Conservation (phyloP, 139 green algal genomes). For the Microglena sp. region DNA sequence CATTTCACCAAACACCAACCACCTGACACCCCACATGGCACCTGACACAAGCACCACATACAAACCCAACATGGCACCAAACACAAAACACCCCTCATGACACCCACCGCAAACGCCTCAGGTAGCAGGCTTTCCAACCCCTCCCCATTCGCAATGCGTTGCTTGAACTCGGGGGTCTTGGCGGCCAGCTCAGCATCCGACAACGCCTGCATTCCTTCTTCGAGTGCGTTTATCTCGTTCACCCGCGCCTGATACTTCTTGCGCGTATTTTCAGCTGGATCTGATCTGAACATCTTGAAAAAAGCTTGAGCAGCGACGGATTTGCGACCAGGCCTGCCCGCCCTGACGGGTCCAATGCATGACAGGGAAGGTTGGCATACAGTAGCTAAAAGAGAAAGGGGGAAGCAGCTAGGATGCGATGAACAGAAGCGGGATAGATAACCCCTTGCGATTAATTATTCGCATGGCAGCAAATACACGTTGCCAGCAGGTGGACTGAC, state of each 20-base stretch:
- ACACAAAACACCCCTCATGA: too few relatives aligned
- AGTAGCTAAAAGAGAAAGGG: too few relatives aligned
- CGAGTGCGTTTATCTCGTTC: constrained; percentile 80
- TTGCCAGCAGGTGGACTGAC: too few relatives aligned
- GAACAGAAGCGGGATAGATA: too few relatives aligned
- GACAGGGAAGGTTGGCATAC: too few relatives aligned
- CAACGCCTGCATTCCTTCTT: constrained; percentile 61
- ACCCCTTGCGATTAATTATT: too few relatives aligned
- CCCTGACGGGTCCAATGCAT: too few relatives aligned
- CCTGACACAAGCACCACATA: background rate
- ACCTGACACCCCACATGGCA: background rate
- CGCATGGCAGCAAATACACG: too few relatives aligned
- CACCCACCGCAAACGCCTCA: constrained; percentile 74
- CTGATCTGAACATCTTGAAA: constrained; percentile 40
- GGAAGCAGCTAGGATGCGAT: too few relatives aligned
- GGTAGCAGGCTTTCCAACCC: constrained; percentile 74
- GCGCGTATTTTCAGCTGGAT: constrained; percentile 42
- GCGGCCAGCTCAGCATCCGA: constrained; percentile 68
- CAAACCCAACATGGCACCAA: background rate
- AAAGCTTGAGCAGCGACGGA: constrained; percentile 16
- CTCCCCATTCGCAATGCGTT: constrained; percentile 47
- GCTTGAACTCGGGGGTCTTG: constrained; percentile 73
- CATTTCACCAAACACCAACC: background rate
- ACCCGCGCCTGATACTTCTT: constrained; percentile 62
- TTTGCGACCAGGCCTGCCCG: background rate